Base-by-base conservation (phyloP, 2,329 filamentous ascomycete species). In the Aspergillus japonicus region DNA sequence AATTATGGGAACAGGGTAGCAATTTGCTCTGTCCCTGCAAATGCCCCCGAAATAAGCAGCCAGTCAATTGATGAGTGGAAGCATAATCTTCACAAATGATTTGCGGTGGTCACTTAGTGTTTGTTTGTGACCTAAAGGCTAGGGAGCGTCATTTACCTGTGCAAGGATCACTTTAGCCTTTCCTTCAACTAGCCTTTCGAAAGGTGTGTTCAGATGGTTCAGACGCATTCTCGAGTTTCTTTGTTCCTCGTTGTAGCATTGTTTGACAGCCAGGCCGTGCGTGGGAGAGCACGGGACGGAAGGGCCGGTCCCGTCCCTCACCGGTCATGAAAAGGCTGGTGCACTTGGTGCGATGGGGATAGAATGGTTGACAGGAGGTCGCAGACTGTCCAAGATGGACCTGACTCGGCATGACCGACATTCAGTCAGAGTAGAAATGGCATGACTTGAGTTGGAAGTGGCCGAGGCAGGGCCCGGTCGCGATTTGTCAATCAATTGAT, bases 301-400 rank as follows among this genome's bases (percentile, higher is more conserved):
- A 74, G 72, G 72, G 66, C 71, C 72, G 71, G 71, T 66, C 71
- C 72, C 65, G 62, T 56, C 58, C 63, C 61, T 59, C 62, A 23
- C 54, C 42, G 44, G 31, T 47, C n/a, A 42, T 58, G 57, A 47
- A 52, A 61, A 35, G 55, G 64, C 39, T 19, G 39, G 39, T 19
- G 39, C 39, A 44, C 14, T 44, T 16, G 2, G 19, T n/a, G 35
- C 2, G 35, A 33, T 33, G 53, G 59, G 61, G 23, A 58, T 60
- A 58, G 59, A 66, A 57, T 61, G 60, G 57, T 19, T n/a, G 59
- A 54, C 55, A 57, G 56, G 52, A 58, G 26, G 42, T 50, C 31
- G 39, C 29, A 47, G 42, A 49, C 54, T 39, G n/a, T 54, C 35
- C 44, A 50, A 54, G 16, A n/a, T 44, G 5, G 16, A 44, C 16